A percentile compares a stretch with the other conserved stretches of the same genome.
These are phyloP conservation scores for Bonia amplexicaulis DNA, from an alignment of 176 grass and related monocot species.

Conservation along the genomic window DNA sequence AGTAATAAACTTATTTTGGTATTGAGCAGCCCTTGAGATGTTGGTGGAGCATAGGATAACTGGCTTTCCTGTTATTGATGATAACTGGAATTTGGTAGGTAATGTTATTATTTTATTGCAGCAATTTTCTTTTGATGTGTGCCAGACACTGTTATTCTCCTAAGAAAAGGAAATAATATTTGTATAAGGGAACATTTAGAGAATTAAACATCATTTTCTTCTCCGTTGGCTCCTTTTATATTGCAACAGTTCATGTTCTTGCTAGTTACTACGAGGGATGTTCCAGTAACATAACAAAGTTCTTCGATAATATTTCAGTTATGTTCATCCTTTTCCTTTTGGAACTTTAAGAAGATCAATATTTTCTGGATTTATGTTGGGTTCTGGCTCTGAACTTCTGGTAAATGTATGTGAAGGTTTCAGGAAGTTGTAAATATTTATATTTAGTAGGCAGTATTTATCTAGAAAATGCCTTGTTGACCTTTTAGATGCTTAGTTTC, in stretches of 20 bases:
- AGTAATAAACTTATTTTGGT: not conserved
- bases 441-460: not conserved
- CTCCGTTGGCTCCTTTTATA: not conserved
- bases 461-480: not conserved
- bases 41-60: slow-evolving; percentile 61
- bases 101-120: not conserved
- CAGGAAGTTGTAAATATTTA: not conserved
- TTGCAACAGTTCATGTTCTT: slow-evolving; percentile 9
- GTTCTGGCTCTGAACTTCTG: not conserved
- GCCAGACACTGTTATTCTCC: not conserved
- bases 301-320: not conserved
- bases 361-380: not conserved
- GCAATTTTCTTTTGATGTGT: not conserved
- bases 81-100: slow-evolving; percentile 63
- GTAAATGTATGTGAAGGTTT: not conserved
- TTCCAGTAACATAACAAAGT: not conserved
- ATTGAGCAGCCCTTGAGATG: slow-evolving; percentile 50
- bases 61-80: slow-evolving; percentile 57
- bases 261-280: not conserved
- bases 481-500: not conserved
- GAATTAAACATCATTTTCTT: not conserved
- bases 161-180: not conserved
- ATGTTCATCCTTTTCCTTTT: not conserved
- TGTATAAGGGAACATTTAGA: not conserved
- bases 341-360: not conserved